Conservation (phyloP, 2,329 filamentous ascomycete species). For the Endoconidiophora polonica region DNA sequence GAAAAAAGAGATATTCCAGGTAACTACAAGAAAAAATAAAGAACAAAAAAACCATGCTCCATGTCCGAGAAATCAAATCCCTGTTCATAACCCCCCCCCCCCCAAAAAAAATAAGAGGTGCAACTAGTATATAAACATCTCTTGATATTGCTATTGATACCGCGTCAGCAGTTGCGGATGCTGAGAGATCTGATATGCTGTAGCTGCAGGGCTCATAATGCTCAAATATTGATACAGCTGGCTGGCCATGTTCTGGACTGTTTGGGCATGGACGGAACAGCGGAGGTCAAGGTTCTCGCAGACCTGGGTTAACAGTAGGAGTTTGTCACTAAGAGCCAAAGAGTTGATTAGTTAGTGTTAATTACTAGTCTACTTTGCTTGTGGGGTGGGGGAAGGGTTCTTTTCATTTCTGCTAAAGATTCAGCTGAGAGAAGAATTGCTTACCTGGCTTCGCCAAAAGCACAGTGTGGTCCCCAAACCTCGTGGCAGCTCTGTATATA, state of each 20-base stretch:
- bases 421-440: background rate
- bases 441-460: slow-evolving; percentile 3
- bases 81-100: too few species aligned
- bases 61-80: too few species aligned
- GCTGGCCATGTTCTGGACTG: slow-evolving; percentile 2
- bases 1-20: background rate
- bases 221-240: background rate
- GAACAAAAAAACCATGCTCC: too few species aligned
- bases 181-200: background rate
- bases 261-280: slow-evolving; percentile 5
- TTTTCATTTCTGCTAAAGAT: background rate
- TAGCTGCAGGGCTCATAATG: background rate
- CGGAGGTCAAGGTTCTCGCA: slow-evolving; percentile 8
- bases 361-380: background rate
- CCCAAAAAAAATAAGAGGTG: background rate
- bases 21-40: background rate
- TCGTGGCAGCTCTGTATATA: background rate
- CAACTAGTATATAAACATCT: too few species aligned
- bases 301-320: slow-evolving; percentile 6
- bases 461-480: slow-evolving; percentile 1
- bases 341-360: background rate
- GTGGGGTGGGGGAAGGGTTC: too few species aligned
- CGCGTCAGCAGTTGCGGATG: slow-evolving; percentile 1
- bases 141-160: too few species aligned
- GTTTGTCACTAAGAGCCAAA: background rate